phyloP scores from a whole-genome alignment of 441 rosid genomes.

The Populus hybrid region DNA sequence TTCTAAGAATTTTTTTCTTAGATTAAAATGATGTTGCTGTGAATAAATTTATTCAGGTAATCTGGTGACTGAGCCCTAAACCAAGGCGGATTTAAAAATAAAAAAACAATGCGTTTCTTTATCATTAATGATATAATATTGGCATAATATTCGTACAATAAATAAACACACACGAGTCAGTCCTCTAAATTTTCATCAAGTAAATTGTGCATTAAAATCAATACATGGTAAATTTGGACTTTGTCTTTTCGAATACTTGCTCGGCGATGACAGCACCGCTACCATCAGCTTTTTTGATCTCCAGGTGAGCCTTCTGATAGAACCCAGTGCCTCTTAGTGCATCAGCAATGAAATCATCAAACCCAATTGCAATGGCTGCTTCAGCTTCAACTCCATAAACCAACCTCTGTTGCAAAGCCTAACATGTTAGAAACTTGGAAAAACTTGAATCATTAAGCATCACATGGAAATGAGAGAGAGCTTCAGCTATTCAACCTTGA shows the following conservation, averaged over 20 bases:
- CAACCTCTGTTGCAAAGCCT: slow-evolving; percentile 43
- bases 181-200: too few species aligned
- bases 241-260: slow-evolving; percentile 76
- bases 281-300: slow-evolving; percentile 75
- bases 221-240: slow-evolving; percentile 67
- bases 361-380: slow-evolving; percentile 81
- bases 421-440: neutral
- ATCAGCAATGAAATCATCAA: slow-evolving; percentile 71
- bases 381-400: slow-evolving; percentile 84
- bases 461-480: neutral
- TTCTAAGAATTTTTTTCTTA: too few species aligned
- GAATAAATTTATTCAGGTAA: too few species aligned
- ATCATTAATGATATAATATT: too few species aligned
- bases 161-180: too few species aligned
- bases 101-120: too few species aligned
- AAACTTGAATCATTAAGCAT: neutral
- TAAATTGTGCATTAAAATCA: slow-evolving; percentile 21
- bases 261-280: slow-evolving; percentile 69
- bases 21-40: too few species aligned
- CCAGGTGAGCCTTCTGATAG: slow-evolving; percentile 77
- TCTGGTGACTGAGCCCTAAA: too few species aligned
- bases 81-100: too few species aligned
- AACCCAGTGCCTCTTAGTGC: slow-evolving; percentile 72
- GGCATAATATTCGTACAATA: too few species aligned
- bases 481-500: slow-evolving; percentile 45